These are phyloP conservation scores for Sporothrix brunneoviolacea DNA, from an alignment of 2,329 filamentous ascomycete species.

Conservation along the genomic window DNA sequence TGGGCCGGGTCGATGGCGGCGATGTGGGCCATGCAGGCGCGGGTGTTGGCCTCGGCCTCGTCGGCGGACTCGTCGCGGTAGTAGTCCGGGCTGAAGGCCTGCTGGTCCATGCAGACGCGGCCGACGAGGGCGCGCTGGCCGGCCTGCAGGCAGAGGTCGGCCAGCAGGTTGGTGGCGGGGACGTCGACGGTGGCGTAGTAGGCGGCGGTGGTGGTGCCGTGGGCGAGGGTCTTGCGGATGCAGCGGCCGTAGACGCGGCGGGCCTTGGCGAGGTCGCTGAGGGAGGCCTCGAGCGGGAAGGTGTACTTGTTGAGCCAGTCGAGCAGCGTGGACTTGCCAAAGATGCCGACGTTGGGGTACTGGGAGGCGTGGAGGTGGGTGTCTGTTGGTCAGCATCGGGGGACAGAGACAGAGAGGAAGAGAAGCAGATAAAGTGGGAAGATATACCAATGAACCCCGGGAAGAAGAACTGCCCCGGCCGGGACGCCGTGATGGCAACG, in stretches of 20 bases:
- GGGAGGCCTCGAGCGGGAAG: slow-evolving; percentile 81
- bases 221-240: slow-evolving; percentile 70
- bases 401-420: not conserved
- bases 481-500: slow-evolving; percentile 29
- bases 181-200: slow-evolving; percentile 92
- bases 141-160: slow-evolving; percentile 67
- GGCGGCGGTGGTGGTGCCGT: slow-evolving; percentile 90
- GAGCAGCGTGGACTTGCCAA: slow-evolving; percentile 85
- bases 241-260: slow-evolving; percentile 68
- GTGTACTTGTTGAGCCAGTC: slow-evolving; percentile 94
- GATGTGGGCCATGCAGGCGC: slow-evolving; percentile 59
- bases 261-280: slow-evolving; percentile 57
- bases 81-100: slow-evolving; percentile 58
- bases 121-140: slow-evolving; percentile 91
- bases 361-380: slow-evolving; percentile 94
- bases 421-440: not conserved
- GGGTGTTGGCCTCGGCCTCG: slow-evolving; percentile 49
- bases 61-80: slow-evolving; percentile 69
- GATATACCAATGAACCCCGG: slow-evolving; percentile 69
- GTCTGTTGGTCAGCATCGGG: slow-evolving; percentile 44
- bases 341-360: slow-evolving; percentile 89
- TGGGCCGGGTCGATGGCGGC: slow-evolving; percentile 56
- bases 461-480: slow-evolving; percentile 66
- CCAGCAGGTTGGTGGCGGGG: slow-evolving; percentile 81
- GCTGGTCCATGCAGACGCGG: slow-evolving; percentile 87